Percentiles rank a stretch among this genome's conserved stretches.
phyloP scores from a whole-genome alignment of 2,329 filamentous ascomycete genomes.

The Pestalotiopsis fici region DNA sequence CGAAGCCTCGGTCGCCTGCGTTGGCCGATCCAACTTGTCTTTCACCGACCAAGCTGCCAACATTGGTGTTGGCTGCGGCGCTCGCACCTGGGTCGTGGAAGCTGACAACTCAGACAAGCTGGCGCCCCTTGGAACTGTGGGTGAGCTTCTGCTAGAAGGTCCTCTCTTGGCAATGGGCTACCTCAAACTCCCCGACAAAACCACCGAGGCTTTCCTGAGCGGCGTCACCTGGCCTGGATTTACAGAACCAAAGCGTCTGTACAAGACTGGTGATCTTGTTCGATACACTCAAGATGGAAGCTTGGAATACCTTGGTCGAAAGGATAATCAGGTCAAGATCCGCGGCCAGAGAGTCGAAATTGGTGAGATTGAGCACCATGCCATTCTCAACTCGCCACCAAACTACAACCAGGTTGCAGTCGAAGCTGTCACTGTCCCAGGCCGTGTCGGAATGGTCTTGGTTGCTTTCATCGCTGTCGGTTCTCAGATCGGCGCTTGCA shows the following conservation, averaged over 20 bases:
- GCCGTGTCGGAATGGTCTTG: constrained; percentile 5
- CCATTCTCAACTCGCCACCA: neutral
- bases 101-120: constrained; percentile 1
- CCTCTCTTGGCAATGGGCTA: constrained; percentile 6
- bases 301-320: constrained; percentile 5
- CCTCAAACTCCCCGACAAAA: neutral
- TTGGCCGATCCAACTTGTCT: neutral
- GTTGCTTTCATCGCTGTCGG: constrained; percentile 10
- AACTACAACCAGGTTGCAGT: constrained; percentile 5
- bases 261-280: constrained; percentile 6
- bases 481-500: neutral
- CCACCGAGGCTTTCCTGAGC: neutral
- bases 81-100: constrained; percentile 5
- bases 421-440: constrained; percentile 3
- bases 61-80: neutral
- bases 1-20: neutral
- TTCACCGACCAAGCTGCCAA: neutral
- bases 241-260: neutral
- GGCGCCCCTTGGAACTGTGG: neutral
- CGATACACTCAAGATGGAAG: constrained; percentile 1
- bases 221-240: constrained; percentile 14
- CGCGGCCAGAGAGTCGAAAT: constrained; percentile 11
- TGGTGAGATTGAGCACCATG: constrained; percentile 10
- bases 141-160: constrained; percentile 7
- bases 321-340: constrained; percentile 7